Conservation (phyloP, 768 basidiomycete species). For the Mycena alexandri region DNA sequence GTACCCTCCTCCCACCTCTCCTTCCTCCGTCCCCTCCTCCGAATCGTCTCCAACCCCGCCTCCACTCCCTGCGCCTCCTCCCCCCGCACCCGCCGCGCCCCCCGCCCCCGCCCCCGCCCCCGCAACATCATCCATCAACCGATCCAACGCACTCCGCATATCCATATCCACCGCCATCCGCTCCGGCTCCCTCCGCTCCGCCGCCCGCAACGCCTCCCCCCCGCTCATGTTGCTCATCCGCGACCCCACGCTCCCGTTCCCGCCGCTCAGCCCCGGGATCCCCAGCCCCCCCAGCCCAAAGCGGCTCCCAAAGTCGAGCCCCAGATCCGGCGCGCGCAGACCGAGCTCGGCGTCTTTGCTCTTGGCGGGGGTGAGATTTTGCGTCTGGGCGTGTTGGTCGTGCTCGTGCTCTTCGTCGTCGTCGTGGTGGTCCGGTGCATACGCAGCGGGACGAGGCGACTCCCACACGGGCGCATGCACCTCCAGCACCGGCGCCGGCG, state of each 20-base stretch:
- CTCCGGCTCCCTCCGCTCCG: constrained; percentile 38
- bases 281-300: constrained; percentile 57
- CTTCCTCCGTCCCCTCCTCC: constrained; percentile 31
- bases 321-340: constrained; percentile 48
- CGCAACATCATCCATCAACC: constrained; percentile 79
- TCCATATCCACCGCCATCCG: constrained; percentile 71
- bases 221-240: constrained; percentile 38
- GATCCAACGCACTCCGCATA: constrained; percentile 79
- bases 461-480: no score
- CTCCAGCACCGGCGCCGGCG: neutral
- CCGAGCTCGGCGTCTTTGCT: constrained; percentile 46
- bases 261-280: constrained; percentile 34
- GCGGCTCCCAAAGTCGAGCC: constrained; percentile 62
- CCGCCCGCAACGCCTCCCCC: constrained; percentile 31
- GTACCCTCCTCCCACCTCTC: constrained; percentile 1
- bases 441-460: no score
- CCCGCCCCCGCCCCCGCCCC: constrained; percentile 55
- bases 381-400: neutral
- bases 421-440: neutral
- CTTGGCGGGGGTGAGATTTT: neutral
- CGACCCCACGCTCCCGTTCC: constrained; percentile 34
- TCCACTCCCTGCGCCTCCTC: constrained; percentile 44
- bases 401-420: neutral
- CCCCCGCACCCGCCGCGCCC: constrained; percentile 48
- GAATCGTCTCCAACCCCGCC: constrained; percentile 48